phyloP scores from a whole-genome alignment of 129 eudicot species.

The Chrysanthemum seticuspe region DNA sequence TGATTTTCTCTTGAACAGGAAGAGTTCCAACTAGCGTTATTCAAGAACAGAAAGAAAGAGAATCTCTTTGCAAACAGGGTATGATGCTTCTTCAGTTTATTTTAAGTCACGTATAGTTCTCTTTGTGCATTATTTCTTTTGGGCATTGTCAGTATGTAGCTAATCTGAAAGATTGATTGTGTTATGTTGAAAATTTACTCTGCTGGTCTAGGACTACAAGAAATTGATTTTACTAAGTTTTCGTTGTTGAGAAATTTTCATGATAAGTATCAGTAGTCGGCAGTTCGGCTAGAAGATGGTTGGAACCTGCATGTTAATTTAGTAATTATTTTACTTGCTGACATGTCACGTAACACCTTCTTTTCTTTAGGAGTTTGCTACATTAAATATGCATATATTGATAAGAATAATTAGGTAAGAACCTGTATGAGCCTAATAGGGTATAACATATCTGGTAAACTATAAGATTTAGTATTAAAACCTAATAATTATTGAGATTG shows the following conservation, averaged over 20 bases:
- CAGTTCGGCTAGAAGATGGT: no score
- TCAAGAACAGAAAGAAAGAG: constrained; percentile 91
- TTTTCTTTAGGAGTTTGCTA: constrained; percentile 3
- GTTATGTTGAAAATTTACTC: no score
- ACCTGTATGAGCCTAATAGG: not conserved
- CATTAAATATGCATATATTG: not conserved
- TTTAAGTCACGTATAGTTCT: not conserved
- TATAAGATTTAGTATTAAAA: not conserved
- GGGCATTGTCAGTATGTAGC: no score
- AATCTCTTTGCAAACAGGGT: constrained; percentile 97
- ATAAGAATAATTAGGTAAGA: constrained; percentile 1
- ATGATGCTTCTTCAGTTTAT: constrained; percentile 27
- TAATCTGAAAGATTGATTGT: no score
- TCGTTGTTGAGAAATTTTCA: no score
- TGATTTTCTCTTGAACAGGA: constrained; percentile 48
- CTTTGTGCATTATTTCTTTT: not conserved
- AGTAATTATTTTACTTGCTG: not conserved
- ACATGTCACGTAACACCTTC: not conserved
- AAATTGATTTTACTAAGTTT: no score
- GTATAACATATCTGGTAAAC: constrained; percentile 1
- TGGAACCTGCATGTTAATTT: no score
- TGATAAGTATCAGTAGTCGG: no score
- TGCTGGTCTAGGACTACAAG: no score
- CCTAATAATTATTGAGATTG: not conserved
- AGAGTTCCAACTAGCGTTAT: constrained; percentile 93